Base-by-base conservation (phyloP, 1,284 basidiomycete species). In the Polyporus tsugae region DNA sequence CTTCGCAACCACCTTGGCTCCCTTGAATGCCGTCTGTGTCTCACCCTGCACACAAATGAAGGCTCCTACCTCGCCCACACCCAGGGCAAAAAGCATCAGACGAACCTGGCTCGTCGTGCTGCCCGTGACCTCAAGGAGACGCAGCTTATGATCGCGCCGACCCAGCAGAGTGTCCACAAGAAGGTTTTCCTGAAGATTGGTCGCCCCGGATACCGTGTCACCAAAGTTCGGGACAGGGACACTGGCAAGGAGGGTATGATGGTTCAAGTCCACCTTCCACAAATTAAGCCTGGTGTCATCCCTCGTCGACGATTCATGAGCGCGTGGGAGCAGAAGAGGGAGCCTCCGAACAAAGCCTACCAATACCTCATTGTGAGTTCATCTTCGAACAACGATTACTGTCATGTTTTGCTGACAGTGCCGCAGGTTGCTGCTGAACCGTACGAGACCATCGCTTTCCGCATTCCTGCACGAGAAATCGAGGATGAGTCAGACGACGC, bases 51-150 rank as follows among this genome's bases (percentile, higher is more conserved):
- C 83, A 98, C 98, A 33, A 99, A 99, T 79, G 98, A 99, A 83
- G 98, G 98, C 35, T 98, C 96, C 25, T 99, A 99, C 80, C 92
- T 99, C 60, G 97, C 98, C 0, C 98, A 99, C 76, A 99, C 98
- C 0, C 98, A 99, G 84, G 98, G 98, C 38, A 99, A 99, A 84
- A 99, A 99, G 80, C 98, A 99, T 78, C 98, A 99, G 80, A 98
- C 97, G 1, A 99, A 99, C 79, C 90, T 99, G 42, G 98, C 97
- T 4, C 89, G 98, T 58, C 91, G 98, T 74, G 98, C 98, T 0
- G 97, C 97, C 13, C 89, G 92, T 66, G 98, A 99, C 84, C 94
- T 95, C 63, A 97, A 98, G 79, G 96, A 99, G 77, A 90, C 91
- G 0, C 91, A 95, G 78, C 82, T 97, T 71, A 92, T 94, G 85